Evolutionary conservation across 164 flowering plant species (phyloP), one percentile per base, ranked within the genome.

Genomic region (Chimonanthus salicifolius): DNA sequence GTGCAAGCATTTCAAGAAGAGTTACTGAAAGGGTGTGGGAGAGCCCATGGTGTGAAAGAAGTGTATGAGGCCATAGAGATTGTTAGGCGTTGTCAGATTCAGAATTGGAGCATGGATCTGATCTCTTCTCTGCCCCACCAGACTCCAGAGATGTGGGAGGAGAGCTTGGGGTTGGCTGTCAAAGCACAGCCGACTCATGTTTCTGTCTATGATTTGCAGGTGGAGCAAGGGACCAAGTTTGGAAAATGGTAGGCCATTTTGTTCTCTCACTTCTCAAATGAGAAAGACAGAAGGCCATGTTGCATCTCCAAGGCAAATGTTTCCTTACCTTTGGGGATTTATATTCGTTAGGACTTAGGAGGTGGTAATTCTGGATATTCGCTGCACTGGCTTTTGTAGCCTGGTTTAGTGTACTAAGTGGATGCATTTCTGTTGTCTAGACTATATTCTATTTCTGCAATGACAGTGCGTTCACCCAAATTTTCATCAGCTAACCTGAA

Each of bases 1-100:
- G 97, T 90, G 75, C 98, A 95, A 82, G 94, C 98, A 3, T 95
- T 95, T 84, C 98, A 92, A 64, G 91, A 93, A 3, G 94, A 89
- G 86, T 46, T 92, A 81, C 72, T 95, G 79, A 90, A 71, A 80
- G 77, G 81, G 50, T 95, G 99, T 80, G 99, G 98, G 58, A 83
- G 99, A 79, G 96, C 97, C 2, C 99, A 95, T 81, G 96, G 94
- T 3, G 49, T 89, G 51, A 51, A 81, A 69, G 94, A 92, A 76
- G 91, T 95, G 47, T 79, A 80, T 69, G 92, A 92, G 77, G 96
- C 97, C 13, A 81, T 95, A 73, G 90, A 88, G 69, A 85, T 88
- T 81, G 84, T 95, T 13, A 49, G 74, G 70, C 78, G 87, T 3
- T 88, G 90, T 78, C 89, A 89, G 74, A 81, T 89, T 79, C 83